Evolutionary conservation across 2,329 filamentous ascomycete species (phyloP).

Genomic region (Aspergillus viridinutans): DNA sequence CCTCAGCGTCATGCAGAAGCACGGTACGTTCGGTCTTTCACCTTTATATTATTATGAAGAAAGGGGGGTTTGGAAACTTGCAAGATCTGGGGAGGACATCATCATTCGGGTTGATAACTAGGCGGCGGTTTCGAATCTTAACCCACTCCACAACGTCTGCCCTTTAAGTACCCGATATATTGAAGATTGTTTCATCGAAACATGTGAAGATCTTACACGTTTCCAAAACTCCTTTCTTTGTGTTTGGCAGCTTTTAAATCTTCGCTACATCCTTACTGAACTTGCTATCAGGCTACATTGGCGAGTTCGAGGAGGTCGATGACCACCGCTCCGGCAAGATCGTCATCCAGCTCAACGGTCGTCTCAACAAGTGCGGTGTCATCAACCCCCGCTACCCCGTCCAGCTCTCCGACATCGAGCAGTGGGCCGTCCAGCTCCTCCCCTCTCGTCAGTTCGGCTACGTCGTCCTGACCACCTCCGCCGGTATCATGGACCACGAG

Average conservation of each 20-base stretch:
- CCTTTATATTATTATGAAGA: background rate
- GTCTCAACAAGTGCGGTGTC: constrained; percentile 98
- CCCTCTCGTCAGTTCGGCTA: constrained; percentile 99
- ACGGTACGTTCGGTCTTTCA: constrained; percentile 67
- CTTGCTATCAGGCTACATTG: constrained; percentile 77
- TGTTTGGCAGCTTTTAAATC: constrained; percentile 93
- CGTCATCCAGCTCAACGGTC: constrained; percentile 98
- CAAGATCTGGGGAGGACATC: constrained; percentile 4
- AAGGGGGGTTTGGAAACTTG: background rate
- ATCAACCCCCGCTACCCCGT: constrained; percentile 99
- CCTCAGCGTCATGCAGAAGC: constrained; percentile 97
- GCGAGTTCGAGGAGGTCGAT: constrained; percentile 99
- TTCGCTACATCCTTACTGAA: constrained; percentile 76
- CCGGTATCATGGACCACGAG: constrained; percentile 99
- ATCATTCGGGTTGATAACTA: constrained; percentile 99
- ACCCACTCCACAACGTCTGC: constrained; percentile 75
- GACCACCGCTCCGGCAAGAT: constrained; percentile 99
- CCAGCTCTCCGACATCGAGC: constrained; percentile 94
- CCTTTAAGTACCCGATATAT: constrained; percentile 99
- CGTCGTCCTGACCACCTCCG: constrained; percentile 97
- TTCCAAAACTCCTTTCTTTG: constrained; percentile 58
- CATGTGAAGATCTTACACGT: constrained; percentile 93
- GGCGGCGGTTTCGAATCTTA: constrained; percentile 76
- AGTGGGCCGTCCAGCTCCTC: constrained; percentile 99
- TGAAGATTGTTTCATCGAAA: constrained; percentile 43